Base-by-base conservation (phyloP, 2,329 filamentous ascomycete species). In the Diaporthe aspalathi region DNA sequence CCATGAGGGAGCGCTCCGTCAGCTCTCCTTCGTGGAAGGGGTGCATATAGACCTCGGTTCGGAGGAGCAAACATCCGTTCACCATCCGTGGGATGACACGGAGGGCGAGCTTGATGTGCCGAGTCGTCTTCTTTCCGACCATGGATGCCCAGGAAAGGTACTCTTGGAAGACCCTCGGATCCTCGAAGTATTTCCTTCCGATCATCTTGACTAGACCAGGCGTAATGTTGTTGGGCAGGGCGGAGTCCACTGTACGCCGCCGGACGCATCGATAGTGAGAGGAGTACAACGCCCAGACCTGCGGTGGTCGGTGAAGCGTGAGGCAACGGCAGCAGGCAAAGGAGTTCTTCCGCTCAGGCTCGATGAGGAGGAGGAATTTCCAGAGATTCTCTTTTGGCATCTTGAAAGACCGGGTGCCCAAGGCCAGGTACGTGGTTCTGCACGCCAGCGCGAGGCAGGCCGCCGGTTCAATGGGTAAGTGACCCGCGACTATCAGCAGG, bases 51-150 rank as follows among this genome's bases (percentile, higher is more conserved):
- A 27, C 50, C 35, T 67, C 60, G 1, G 62, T 67, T 17, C 47
- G 65, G 20, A 67, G 12, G 20, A 70, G 16, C 7, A 70, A 22
- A 27, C 50, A 49, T 11, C 69, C 69, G 8, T 52, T 20, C 17
- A 70, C 8, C 32, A 70, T 54, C 2, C 43, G 50, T 1, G 69
- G 27, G 20, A 14, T 68, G 14, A 68, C 52, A 35, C 57, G 66
- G 16, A 29, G 14, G 1, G 50, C 27, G 22, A 49, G 16, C 27
- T 56, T 68, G 12, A 68, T 68, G 6, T 68, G n/a, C n/a, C 40
- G 22, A 45, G 38, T 68, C 20, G 50, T 57, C 40, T 35, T 56
- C n/a, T 49, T 68, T 8, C 1, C 17, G 8, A n/a, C 5, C 50
- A 54, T 32, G 2, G 16, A 8, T 5, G n/a, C 40, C 66, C 66